These are phyloP conservation scores for Pisolithus tinctorius DNA, from an alignment of 768 basidiomycete species.

Conservation along the genomic window DNA sequence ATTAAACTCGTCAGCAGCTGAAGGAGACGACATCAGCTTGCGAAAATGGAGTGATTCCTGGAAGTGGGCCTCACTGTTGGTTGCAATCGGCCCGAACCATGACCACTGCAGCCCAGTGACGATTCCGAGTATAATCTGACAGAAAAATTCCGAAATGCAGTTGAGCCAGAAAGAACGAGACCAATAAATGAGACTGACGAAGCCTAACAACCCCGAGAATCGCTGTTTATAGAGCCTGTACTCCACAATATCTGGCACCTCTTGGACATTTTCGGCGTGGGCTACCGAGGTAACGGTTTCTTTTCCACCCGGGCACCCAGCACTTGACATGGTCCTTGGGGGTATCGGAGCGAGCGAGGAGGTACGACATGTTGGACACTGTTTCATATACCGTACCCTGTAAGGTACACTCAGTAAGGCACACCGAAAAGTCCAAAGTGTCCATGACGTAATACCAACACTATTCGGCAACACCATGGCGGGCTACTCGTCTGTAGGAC, in stretches of 20 bases:
- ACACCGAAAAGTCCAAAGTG: too few relatives aligned
- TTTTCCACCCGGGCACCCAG: not conserved
- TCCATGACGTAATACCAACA: too few relatives aligned
- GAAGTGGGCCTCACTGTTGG: conserved; percentile 40
- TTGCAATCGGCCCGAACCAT: conserved; percentile 84
- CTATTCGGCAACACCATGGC: too few relatives aligned
- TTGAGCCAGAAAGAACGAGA: not conserved
- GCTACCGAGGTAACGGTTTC: not conserved
- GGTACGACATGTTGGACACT: too few relatives aligned
- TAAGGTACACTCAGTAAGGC: too few relatives aligned
- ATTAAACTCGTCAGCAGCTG: conserved; percentile 53
- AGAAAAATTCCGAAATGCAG: not conserved
- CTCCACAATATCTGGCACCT: not conserved
- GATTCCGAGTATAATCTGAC: conserved; percentile 55
- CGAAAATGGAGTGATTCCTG: not conserved
- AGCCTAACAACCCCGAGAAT: conserved; percentile 56
- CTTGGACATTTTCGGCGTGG: not conserved
- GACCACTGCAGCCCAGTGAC: conserved; percentile 63
- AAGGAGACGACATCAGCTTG: conserved; percentile 1
- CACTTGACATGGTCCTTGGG: not conserved
- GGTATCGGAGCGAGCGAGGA: too few relatives aligned
- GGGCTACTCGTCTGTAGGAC: too few relatives aligned
- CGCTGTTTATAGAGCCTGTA: conserved; percentile 69
- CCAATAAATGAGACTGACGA: conserved; percentile 32
- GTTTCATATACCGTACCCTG: too few relatives aligned